Evolutionary conservation across 257 asterid species (phyloP), one percentile per base, ranked within the genome.

Genomic region (Solanum rostratum): DNA sequence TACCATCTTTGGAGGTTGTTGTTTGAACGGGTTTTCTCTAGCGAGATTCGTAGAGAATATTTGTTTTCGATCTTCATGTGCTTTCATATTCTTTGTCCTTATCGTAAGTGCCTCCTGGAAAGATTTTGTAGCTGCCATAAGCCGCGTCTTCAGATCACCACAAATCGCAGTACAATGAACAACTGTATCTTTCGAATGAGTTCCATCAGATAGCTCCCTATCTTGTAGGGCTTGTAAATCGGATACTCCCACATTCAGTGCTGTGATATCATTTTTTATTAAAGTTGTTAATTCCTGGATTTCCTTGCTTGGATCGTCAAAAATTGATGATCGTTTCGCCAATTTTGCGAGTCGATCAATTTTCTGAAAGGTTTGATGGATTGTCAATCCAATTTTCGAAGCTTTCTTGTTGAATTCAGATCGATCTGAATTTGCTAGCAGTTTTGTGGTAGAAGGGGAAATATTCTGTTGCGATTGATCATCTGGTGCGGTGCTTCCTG

Each of bases 231-330:
- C 82, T 90, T 93, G 97, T 84, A 95, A 87, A 85, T 95, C 97
- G 45, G 95, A 92, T 33, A 95, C 81, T 62, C 92, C 96, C 81
- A 90, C 81, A 53, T 93, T 93, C 60, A 95, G 91, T 14, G 94
- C 87, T 6, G 94, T 92, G 76, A 95, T 91, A 57, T 95, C 97
- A 87, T 90, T 91, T 87, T 95, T 95, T 59, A 93, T 93, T 84
- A 93, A 76, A 80, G 86, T 85, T 10, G 97, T 92, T 81, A 93
- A 89, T 81, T 93, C 95, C 86, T 93, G 97, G 83, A 92, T 95
- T 91, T 95, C 98, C 89, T 88, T 83, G 90, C 96, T 91, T 86
- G 95, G 96, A 84, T 95, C 98, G 71, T 95, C 97, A 84, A 95
- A 95, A 74, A 95, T 94, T 0, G 97, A 93, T 10, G 97, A 92